A percentile compares a stretch with the other conserved stretches of the same genome.
These are phyloP conservation scores for Dothidotthia symphoricarpi DNA, from an alignment of 2,329 filamentous ascomycete species.

Conservation along the genomic window DNA sequence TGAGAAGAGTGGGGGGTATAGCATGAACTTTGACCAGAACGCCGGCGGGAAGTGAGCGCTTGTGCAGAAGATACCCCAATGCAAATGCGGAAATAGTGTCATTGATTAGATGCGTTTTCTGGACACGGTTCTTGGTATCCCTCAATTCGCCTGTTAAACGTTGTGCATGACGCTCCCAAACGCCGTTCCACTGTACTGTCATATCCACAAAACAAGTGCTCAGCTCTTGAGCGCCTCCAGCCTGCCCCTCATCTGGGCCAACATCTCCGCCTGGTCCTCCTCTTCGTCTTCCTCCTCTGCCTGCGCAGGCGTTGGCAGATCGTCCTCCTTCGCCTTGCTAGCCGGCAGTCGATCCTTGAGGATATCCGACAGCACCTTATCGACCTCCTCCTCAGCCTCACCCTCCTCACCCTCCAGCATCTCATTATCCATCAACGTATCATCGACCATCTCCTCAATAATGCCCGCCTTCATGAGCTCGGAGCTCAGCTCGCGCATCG, in stretches of 20 bases:
- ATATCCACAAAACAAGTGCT: constrained; percentile 16
- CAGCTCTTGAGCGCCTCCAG: constrained; percentile 88
- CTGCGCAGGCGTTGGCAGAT: constrained; percentile 53
- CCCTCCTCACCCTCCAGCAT: constrained; percentile 69
- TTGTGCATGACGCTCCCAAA: too few relatives aligned
- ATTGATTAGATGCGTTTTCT: too few relatives aligned
- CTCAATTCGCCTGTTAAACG: too few relatives aligned
- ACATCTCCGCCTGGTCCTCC: constrained; percentile 82
- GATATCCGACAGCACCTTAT: constrained; percentile 89
- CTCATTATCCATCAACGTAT: constrained; percentile 70
- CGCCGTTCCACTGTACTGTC: too few relatives aligned
- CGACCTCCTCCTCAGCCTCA: constrained; percentile 73
- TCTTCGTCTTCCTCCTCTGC: constrained; percentile 73
- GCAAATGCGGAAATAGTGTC: too few relatives aligned
- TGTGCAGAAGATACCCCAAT: neutral
- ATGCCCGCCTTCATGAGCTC: constrained; percentile 94
- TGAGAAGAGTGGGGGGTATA: constrained; percentile 85
- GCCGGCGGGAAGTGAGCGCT: constrained; percentile 11
- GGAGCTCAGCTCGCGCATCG: constrained; percentile 82
- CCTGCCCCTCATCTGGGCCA: constrained; percentile 90
- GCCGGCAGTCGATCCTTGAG: constrained; percentile 77
- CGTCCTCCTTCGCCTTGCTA: constrained; percentile 56
- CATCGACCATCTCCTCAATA: constrained; percentile 95
- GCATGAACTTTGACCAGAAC: constrained; percentile 74
- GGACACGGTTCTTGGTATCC: too few relatives aligned